Evolutionary conservation across 257 asterid genomes (phyloP).

Genomic region (Asclepias syriaca): DNA sequence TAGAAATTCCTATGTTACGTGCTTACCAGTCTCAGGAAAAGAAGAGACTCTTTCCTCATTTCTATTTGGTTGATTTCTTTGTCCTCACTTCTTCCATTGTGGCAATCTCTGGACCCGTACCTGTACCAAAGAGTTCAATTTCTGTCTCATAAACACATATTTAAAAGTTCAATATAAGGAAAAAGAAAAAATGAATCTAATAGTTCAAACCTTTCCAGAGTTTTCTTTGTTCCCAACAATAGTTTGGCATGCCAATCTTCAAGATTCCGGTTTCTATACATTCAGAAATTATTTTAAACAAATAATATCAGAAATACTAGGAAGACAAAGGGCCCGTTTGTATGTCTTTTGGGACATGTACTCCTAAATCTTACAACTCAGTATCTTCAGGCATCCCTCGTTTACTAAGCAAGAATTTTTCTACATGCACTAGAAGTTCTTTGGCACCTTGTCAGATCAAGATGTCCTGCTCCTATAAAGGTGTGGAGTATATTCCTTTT

Average conservation of each 20-base stretch:
- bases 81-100: conserved; percentile 61
- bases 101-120: conserved; percentile 83
- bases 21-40: neutral
- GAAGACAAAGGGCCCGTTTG: conserved; percentile 25
- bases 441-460: conserved; percentile 19
- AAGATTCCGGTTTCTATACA: conserved; percentile 79
- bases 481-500: conserved; percentile 25
- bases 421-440: conserved; percentile 24
- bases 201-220: conserved; percentile 71
- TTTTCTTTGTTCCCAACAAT: conserved; percentile 92
- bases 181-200: neutral
- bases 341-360: conserved; percentile 29
- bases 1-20: too few relatives aligned
- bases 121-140: conserved; percentile 28
- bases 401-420: conserved; percentile 18
- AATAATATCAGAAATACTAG: neutral
- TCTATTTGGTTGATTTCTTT: neutral
- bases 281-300: neutral
- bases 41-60: neutral
- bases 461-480: conserved; percentile 26
- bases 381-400: conserved; percentile 19
- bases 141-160: neutral
- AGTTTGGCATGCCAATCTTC: conserved; percentile 97
- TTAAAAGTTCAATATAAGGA: neutral
- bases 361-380: conserved; percentile 20